A percentile compares a stretch with the other conserved stretches of the same genome.
Conservation (phyloP, 1,284 basidiomycete species). For the Cryptococcus amylolentus region DNA sequence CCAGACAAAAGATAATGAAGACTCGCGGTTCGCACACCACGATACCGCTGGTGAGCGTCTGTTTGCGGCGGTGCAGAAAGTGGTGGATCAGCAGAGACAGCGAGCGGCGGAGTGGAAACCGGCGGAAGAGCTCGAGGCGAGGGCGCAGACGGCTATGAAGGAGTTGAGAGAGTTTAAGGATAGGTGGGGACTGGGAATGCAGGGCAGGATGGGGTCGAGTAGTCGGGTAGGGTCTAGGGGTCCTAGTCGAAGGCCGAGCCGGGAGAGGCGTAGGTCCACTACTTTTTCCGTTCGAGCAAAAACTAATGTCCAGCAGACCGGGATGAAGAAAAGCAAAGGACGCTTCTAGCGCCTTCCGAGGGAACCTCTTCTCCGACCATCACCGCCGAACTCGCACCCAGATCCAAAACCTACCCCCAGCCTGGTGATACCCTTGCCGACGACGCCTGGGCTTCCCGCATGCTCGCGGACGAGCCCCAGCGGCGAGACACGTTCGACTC, state of each 20-base stretch:
- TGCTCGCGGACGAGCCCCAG: neutral
- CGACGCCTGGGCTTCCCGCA: neutral
- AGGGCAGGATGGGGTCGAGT: conserved; percentile 5
- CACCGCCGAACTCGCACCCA: conserved; percentile 21
- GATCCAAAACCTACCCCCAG: conserved; percentile 27
- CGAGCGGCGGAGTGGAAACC: conserved; percentile 36
- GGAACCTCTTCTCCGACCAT: conserved; percentile 39
- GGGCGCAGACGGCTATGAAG: conserved; percentile 40
- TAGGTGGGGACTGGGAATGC: conserved; percentile 22
- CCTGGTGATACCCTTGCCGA: neutral
- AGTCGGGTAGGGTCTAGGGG: conserved; percentile 19
- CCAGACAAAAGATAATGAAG: conserved; percentile 44
- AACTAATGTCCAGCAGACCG: conserved; percentile 10
- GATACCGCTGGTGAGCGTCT: conserved; percentile 22
- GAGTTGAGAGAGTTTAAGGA: conserved; percentile 39
- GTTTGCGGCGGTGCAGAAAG: conserved; percentile 40
- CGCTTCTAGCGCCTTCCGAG: conserved; percentile 33
- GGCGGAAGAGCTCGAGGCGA: conserved; percentile 38
- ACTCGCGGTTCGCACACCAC: conserved; percentile 19
- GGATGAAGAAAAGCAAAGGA: conserved; percentile 26
- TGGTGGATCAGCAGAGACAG: conserved; percentile 37
- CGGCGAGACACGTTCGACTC: neutral
- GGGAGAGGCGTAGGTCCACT: neutral
- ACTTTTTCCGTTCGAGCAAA: neutral
- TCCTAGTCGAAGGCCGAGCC: conserved; percentile 11